These are phyloP conservation scores for Xylaria flabelliformis DNA, from an alignment of 495 filamentous ascomycete genomes.

Conservation along the genomic window DNA sequence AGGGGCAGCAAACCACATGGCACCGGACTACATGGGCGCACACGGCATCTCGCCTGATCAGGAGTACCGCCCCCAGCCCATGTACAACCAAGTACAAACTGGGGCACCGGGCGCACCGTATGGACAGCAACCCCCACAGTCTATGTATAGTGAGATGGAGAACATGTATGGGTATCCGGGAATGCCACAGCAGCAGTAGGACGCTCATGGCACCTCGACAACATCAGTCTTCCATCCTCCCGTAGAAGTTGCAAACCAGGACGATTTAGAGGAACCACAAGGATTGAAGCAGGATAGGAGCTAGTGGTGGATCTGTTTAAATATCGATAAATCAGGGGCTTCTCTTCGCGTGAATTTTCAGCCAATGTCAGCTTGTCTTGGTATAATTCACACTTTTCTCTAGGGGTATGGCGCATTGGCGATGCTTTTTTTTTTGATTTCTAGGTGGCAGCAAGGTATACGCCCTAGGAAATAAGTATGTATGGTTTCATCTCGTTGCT, in stretches of 20 bases:
- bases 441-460: constrained; percentile 25
- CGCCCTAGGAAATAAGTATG: constrained; percentile 17
- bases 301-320: neutral
- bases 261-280: neutral
- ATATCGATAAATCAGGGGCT: neutral
- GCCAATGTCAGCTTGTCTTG: constrained; percentile 17
- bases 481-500: constrained; percentile 6
- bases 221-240: constrained; percentile 13
- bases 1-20: constrained; percentile 69
- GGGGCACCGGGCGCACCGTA: constrained; percentile 71
- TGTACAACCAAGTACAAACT: constrained; percentile 79
- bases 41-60: constrained; percentile 72
- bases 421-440: constrained; percentile 25
- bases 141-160: constrained; percentile 80
- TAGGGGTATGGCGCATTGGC: constrained; percentile 37
- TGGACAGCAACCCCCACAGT: constrained; percentile 68
- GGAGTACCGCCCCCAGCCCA: constrained; percentile 79
- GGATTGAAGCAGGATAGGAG: neutral
- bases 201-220: constrained; percentile 22
- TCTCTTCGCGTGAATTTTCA: constrained; percentile 30
- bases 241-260: constrained; percentile 16
- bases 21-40: constrained; percentile 65
- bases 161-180: constrained; percentile 83
- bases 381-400: constrained; percentile 21
- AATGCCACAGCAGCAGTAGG: constrained; percentile 79